Evolutionary conservation across 257 asterid species (phyloP).

Genomic region (Solanum appendiculatum): DNA sequence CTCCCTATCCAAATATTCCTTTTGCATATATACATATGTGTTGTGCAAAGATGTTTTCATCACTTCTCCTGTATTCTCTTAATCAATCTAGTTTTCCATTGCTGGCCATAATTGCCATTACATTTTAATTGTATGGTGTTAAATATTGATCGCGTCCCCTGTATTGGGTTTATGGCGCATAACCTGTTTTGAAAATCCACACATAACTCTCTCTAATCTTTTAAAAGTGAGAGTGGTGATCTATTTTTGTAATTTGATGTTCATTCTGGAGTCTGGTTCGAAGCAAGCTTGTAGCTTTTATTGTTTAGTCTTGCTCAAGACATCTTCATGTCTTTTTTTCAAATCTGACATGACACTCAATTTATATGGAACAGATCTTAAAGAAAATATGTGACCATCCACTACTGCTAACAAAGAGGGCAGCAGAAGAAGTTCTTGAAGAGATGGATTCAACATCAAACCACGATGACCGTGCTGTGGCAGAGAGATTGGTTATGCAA

Average conservation of each 20-base stretch:
- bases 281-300: not conserved
- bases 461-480: slow-evolving; percentile 66
- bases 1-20: not conserved
- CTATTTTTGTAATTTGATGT: not conserved
- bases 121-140: not conserved
- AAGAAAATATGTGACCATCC: slow-evolving; percentile 98
- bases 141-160: not conserved
- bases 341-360: not conserved
- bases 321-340: not conserved
- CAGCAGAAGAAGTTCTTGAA: slow-evolving; percentile 96
- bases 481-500: slow-evolving; percentile 87
- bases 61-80: not conserved
- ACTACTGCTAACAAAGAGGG: slow-evolving; percentile 82
- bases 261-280: not conserved
- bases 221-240: not conserved
- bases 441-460: slow-evolving; percentile 67
- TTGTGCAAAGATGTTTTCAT: not conserved
- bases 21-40: not conserved
- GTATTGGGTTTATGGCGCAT: not conserved
- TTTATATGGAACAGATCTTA: slow-evolving; percentile 47
- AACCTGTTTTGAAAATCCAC: not conserved
- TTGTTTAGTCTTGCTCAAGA: not conserved
- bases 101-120: not conserved
- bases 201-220: not conserved
- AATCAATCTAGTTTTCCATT: not conserved